Evolutionary conservation across 768 basidiomycete genomes (phyloP), one percentile per base, ranked within the genome.

Genomic region (Tulasnella sp.): DNA sequence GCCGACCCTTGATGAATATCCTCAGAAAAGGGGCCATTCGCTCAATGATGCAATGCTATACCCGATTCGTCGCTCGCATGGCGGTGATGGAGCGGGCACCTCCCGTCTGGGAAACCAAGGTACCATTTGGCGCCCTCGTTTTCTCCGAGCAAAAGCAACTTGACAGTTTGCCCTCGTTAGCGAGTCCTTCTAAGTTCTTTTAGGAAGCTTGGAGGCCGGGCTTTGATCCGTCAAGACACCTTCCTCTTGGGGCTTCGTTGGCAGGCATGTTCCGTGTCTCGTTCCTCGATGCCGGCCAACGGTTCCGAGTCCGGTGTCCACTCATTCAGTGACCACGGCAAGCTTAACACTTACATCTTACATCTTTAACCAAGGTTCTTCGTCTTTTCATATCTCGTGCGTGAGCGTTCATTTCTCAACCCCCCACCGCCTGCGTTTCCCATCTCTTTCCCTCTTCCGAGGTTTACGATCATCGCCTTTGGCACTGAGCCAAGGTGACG

Each of bases 231-330:
- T 29, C 29, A 61, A 61, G n/a, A 23, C 0, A n/a, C 5, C 18
- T 11, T 6, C 57, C 57, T 3, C 57, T n/a, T 29, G 57, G 29
- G 29, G 57, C 57, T 26, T 15, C 29, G 18, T 61, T 61, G 57
- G 57, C 57, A 61, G 57, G 57, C 57, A 29, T 61, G n/a, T 61
- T 29, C 57, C 57, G 57, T 61, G 57, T 61, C 57, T 61, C n/a
- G 57, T 23, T 61, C 23, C 57, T 48, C 51, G 3, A 16, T 20
- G 51, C 51, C 51, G 20, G 51, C 18, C 51, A 61, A 29, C 57
- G n/a, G 16, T 20, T 18, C 46, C 46, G 46, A 18, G 46, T 48
- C 46, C 15, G 46, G 15, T 48, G 11, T 18, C 29, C 9, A n/a
- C n/a, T n/a, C n/a, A n/a, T 26, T 4, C 5, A 61, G 57, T 29